A percentile compares a stretch with the other conserved stretches of the same genome.
Evolutionary conservation across 2,329 filamentous ascomycete species (phyloP).

Genomic region (Lasiodiplodia citricola): DNA sequence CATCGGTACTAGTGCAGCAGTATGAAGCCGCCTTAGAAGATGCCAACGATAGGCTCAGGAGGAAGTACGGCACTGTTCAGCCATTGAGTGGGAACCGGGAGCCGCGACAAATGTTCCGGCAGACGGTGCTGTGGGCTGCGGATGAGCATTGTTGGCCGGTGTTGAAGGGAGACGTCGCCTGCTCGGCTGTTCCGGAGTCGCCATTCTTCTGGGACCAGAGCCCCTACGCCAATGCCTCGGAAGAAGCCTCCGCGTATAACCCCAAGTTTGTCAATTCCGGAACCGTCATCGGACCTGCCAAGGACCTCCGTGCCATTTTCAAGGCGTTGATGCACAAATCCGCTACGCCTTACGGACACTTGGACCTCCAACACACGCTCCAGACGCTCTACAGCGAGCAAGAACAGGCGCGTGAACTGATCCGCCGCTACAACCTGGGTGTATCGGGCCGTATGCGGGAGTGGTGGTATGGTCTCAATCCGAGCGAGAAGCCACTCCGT

Average conservation of each 20-base stretch:
- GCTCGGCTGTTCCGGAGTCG: conserved; percentile 59
- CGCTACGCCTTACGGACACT: conserved; percentile 43
- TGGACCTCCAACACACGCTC: conserved; percentile 44
- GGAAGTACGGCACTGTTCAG: conserved; percentile 53
- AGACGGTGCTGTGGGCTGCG: conserved; percentile 62
- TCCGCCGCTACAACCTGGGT: conserved; percentile 24
- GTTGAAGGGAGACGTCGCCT: conserved; percentile 53
- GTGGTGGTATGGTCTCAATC: conserved; percentile 32
- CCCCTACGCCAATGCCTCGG: conserved; percentile 1
- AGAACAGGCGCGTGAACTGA: conserved; percentile 54
- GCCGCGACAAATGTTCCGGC: conserved; percentile 45
- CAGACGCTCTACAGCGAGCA: conserved; percentile 61
- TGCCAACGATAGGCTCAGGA: conserved; percentile 58
- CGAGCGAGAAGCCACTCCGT: conserved; percentile 1
- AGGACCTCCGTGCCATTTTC: conserved; percentile 55
- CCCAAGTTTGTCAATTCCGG: conserved; percentile 55
- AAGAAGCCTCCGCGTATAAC: conserved; percentile 28
- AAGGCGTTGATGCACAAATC: conserved; percentile 43
- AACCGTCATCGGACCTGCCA: conserved; percentile 57
- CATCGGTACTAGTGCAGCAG: conserved; percentile 65
- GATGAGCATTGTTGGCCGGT: conserved; percentile 59
- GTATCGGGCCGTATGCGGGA: conserved; percentile 37
- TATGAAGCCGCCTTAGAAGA: conserved; percentile 63
- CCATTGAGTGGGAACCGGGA: conserved; percentile 23
- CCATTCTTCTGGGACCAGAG: conserved; percentile 51